Conservation (phyloP, 1,139 yeast genomes). For the Hansenula sp. region DNA sequence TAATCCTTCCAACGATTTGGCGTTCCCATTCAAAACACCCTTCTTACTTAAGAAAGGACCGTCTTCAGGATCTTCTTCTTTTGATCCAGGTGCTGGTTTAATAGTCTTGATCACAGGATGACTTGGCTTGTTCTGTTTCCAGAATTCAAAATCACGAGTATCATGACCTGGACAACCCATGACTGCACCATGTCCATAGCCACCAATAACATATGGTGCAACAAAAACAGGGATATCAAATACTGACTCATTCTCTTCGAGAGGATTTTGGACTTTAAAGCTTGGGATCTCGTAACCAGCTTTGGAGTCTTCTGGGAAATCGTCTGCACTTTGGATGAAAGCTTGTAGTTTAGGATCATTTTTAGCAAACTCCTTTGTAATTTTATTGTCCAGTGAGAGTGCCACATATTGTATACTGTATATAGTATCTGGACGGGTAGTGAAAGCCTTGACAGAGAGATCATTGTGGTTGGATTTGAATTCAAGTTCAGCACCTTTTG, state of each 20-base stretch:
- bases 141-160: conserved; percentile 72
- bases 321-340: conserved; percentile 40
- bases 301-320: conserved; percentile 48
- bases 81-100: conserved; percentile 28
- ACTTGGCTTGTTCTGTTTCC: conserved; percentile 58
- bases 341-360: conserved; percentile 35
- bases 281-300: conserved; percentile 53
- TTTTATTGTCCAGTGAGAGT: conserved; percentile 64
- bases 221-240: conserved; percentile 70
- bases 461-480: conserved; percentile 30
- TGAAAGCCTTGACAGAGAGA: conserved; percentile 50
- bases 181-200: conserved; percentile 88
- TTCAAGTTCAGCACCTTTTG: conserved; percentile 68
- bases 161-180: conserved; percentile 99
- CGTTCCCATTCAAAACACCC: conserved; percentile 49
- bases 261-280: conserved; percentile 56
- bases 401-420: conserved; percentile 82
- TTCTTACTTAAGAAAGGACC: conserved; percentile 45
- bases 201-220: conserved; percentile 84
- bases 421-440: conserved; percentile 88
- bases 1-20: conserved; percentile 52
- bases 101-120: conserved; percentile 40
- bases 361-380: conserved; percentile 37
- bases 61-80: conserved; percentile 6
- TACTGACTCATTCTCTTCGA: conserved; percentile 29